Evolutionary conservation across 805 yeast genomes (phyloP), one percentile per base, ranked within the genome.

Genomic region (Nadsonia fulvescens): DNA sequence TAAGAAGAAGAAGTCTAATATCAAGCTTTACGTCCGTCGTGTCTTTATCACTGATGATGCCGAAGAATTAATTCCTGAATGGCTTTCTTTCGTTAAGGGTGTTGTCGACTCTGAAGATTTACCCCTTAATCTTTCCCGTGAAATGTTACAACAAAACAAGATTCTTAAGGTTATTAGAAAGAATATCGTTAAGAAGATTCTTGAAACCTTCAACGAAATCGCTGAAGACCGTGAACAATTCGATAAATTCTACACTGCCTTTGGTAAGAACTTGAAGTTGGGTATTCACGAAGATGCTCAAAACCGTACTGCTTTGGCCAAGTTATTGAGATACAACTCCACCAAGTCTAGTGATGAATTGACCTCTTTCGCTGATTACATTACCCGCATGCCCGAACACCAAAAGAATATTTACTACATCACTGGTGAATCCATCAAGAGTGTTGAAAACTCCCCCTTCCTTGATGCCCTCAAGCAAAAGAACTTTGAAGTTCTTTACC

Each of bases 41-140:
- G 99, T 89, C 42, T 89, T 89, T 76, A 89, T 89, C 59, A 89
- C 98, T 39, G 99, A 89, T 52, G 99, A 89, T 49, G 95, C 96
- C 53, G 98, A 91, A 60, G 96, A 89, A 56, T 75, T 89, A 50
- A 82, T 89, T 42, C 99, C 99, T 54, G 96, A 89, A 59, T 89
- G 98, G 98, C 71, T 89, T 54, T 64, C 82, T 31, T 89, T 89
- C 59, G 79, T 89, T 49, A 83, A 67, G 65, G 99, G 99, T 74
- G 99, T 89, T 58, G 99, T 89, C 39, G 99, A 89, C 66, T 81
- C 95, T 45, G 96, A 89, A 67, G 99, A 89, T 63, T 69, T 89
- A 60, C 99, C 99, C 60, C 75, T 89, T 61, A 89, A 89, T 86
- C 70, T 89, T 65, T 89, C 98, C 47, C 86, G 99, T 78, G 99